These are phyloP conservation scores for Sporothrix pallida DNA, from an alignment of 2,329 filamentous ascomycete species.

Conservation along the genomic window DNA sequence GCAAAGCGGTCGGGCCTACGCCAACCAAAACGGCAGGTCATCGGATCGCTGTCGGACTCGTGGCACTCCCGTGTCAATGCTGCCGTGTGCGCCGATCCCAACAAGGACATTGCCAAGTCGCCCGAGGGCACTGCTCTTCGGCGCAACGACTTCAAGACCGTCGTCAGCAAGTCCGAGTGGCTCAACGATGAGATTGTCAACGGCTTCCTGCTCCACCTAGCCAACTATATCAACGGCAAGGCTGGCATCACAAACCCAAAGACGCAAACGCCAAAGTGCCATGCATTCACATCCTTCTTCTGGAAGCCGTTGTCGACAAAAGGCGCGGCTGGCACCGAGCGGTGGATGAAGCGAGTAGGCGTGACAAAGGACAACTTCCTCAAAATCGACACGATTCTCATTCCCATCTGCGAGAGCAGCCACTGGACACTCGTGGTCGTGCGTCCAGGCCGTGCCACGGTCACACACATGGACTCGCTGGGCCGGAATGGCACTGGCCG, in stretches of 20 bases:
- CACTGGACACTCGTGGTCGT: conserved; percentile 79
- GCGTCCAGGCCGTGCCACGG: conserved; percentile 62
- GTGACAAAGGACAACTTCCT: conserved; percentile 67
- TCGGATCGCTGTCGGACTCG: conserved; percentile 44
- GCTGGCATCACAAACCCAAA: conserved; percentile 57
- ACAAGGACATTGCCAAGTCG: conserved; percentile 52
- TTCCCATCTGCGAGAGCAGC: conserved; percentile 67
- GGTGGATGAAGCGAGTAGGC: conserved; percentile 63
- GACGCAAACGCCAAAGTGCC: conserved; percentile 61
- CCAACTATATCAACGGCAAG: conserved; percentile 62
- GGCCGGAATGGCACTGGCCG: conserved; percentile 49
- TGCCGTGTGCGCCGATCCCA: conserved; percentile 46
- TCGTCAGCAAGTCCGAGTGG: conserved; percentile 66
- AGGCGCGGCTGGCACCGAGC: conserved; percentile 55
- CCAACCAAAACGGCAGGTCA: conserved; percentile 40
- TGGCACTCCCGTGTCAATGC: conserved; percentile 49
- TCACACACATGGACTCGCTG: conserved; percentile 75
- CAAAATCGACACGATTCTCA: conserved; percentile 68
- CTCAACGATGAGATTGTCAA: conserved; percentile 81
- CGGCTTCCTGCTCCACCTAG: conserved; percentile 65
- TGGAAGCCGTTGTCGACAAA: conserved; percentile 60
- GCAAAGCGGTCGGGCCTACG: conserved; percentile 40
- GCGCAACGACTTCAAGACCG: conserved; percentile 66
- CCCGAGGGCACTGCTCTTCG: conserved; percentile 58
- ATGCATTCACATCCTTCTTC: conserved; percentile 70